These are phyloP conservation scores for Prunus yedoensis DNA, from an alignment of 331 rosid species.

Conservation along the genomic window DNA sequence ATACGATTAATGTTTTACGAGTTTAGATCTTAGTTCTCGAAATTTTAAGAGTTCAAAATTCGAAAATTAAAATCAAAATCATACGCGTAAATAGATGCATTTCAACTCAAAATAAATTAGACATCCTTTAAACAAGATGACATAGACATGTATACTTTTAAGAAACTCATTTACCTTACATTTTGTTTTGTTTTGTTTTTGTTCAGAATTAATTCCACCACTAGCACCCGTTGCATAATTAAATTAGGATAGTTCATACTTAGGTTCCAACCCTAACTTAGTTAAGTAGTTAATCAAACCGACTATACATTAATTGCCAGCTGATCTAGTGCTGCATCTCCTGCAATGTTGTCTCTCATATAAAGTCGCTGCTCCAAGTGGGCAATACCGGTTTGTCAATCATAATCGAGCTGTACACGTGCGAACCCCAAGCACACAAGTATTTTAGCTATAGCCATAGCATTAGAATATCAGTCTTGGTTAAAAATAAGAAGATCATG, in stretches of 20 bases:
- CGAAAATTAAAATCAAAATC: too few species aligned
- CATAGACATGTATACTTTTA: too few species aligned
- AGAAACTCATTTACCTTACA: too few species aligned
- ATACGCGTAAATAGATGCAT: too few species aligned
- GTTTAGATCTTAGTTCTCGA: not conserved
- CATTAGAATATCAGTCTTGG: too few species aligned
- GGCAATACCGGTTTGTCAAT: slow-evolving; percentile 26
- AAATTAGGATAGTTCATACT: too few species aligned
- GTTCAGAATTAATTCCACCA: too few species aligned
- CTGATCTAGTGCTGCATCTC: not conserved
- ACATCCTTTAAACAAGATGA: too few species aligned
- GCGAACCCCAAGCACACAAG: slow-evolving; percentile 25
- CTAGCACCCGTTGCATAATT: too few species aligned
- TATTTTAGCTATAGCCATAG: not conserved
- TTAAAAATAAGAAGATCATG: not conserved
- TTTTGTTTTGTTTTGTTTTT: too few species aligned
- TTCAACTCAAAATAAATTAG: too few species aligned
- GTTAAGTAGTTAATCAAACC: not conserved
- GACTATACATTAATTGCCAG: not conserved
- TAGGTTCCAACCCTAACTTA: not conserved
- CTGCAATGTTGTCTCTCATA: not conserved
- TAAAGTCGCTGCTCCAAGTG: not conserved
- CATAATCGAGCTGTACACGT: slow-evolving; percentile 59
- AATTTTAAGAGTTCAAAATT: too few species aligned
- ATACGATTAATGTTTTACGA: not conserved